Base-by-base conservation (phyloP, 176 grass and related monocot species). In the Typha latifolia region DNA sequence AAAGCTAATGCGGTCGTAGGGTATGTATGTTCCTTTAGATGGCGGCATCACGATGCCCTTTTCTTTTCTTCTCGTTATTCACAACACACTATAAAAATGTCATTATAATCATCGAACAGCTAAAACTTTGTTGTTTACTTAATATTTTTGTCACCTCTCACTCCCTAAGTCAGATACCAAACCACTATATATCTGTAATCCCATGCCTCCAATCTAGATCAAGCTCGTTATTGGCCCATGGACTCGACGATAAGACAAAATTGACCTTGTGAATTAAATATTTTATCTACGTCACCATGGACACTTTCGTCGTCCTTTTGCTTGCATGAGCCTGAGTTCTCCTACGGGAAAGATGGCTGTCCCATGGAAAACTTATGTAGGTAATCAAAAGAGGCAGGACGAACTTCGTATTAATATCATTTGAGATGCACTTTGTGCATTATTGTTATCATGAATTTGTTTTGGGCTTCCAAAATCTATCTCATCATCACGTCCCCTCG, bases 141-240 rank as follows among this genome's bases (percentile, higher is more conserved):
- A 10, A 59, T 51, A 23, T 69, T 14, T 14, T 51, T 69, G 12
- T 49, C 50, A 43, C 37, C 37, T 51, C 13, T 51, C 49, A 13
- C 47, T 51, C 32, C 16, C 9, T 19, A 68, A 14, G 20, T 68
- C 47, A 68, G 34, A 29, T 68, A 50, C 19, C 47, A 68, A 23
- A 49, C 66, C 66, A 50, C 47, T 27, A 4, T 68, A n/a, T 68
- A 49, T 14, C 66, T 68, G 66, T 50, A 27, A 68, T 50, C 47
- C 5, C 13, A 15, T 68, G 53, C 15, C 20, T 57, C 53, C 5
- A n/a, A 59, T 59, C 53, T 59, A 20, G 5, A 59, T 43, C 37
- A 43, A 43, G 16, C 9, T 59, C 11, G 20, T 21, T 21, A 59
- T 6, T 59, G 53, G 16, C 53, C 5, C 20, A 9, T 57, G n/a